Evolutionary conservation across 1,284 basidiomycete species (phyloP), one percentile per base, ranked within the genome.

Genomic region (Inonotus obliquus): DNA sequence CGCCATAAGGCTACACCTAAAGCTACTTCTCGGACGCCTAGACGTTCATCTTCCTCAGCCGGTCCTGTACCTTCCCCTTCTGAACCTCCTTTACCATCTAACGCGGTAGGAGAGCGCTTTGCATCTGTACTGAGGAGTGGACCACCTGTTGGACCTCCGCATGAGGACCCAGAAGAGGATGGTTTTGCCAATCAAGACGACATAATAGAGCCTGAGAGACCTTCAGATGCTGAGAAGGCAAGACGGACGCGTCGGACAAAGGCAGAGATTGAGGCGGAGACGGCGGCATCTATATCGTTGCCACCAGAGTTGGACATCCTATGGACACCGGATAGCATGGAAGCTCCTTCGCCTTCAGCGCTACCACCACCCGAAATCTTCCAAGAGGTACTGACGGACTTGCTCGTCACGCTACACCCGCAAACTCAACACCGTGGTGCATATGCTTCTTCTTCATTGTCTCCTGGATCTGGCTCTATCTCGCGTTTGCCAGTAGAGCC

Each of bases 381-480:
- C 35, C 80, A 91, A 44, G 86, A 90, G 60, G 85, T 83, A 17
- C 74, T 91, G 62, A 83, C 87, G 63, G 89, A 91, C 67, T 70
- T 92, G 5, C 81, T 87, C 62, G 83, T 92, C 61, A 81, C 86
- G 2, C 75, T 92, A 39, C 90, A 91, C 72, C 89, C 91, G 2
- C 86, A 89, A 71, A 87, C 85, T 3, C 91, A 92, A 68, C 84
- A 90, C 66, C 79, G 82, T 35, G 85, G 89, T n/a, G 77, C 83
- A 0, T 87, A 85, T 70, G 65, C 81, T 21, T 74, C 82, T 5
- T 70, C 77, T 5, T 44, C 41, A 7, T 44, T 9, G n/a, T 44
- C 41, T 44, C 19, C 41, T 11, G 41, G 41, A 14, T 44, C 41
- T 44, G 41, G 41, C 7, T 21, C 41, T n/a, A 9, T 1, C 7